Conservation (phyloP, 2,329 filamentous ascomycete genomes). For the Aaosphaeria arxii region DNA sequence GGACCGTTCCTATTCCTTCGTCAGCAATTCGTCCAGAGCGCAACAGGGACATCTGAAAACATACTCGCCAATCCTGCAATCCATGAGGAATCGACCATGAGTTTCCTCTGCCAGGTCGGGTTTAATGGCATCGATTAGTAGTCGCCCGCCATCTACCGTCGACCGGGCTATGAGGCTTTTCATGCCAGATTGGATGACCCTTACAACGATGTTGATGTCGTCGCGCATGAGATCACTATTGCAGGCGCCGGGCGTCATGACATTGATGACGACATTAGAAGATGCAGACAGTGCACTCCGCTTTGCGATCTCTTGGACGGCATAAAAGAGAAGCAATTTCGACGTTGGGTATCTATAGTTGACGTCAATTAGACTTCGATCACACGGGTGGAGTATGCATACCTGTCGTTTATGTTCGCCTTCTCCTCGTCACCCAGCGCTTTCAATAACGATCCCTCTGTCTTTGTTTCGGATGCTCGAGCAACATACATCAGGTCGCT, state of each 20-base stretch:
- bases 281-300: slow-evolving; percentile 11
- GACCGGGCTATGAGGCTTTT: slow-evolving; percentile 13
- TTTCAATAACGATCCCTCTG: slow-evolving; percentile 14
- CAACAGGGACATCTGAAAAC: background rate
- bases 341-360: slow-evolving; percentile 14
- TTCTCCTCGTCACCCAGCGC: slow-evolving; percentile 13
- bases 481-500: slow-evolving; percentile 25
- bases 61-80: slow-evolving; percentile 15
- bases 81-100: slow-evolving; percentile 18
- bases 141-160: slow-evolving; percentile 18
- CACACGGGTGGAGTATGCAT: background rate
- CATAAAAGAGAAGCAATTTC: slow-evolving; percentile 25
- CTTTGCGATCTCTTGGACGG: slow-evolving; percentile 18
- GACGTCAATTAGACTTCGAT: background rate
- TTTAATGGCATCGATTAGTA: slow-evolving; percentile 14
- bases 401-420: slow-evolving; percentile 13
- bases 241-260: slow-evolving; percentile 26
- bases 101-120: slow-evolving; percentile 11
- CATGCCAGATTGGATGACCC: background rate
- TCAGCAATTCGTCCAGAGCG: background rate
- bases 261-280: slow-evolving; percentile 25
- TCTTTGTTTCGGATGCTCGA: slow-evolving; percentile 14
- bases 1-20: slow-evolving; percentile 6
- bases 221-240: slow-evolving; percentile 23
- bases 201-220: slow-evolving; percentile 4